Conservation (phyloP, 2,329 filamentous ascomycete species). For the Aureobasidium leucospermi region DNA sequence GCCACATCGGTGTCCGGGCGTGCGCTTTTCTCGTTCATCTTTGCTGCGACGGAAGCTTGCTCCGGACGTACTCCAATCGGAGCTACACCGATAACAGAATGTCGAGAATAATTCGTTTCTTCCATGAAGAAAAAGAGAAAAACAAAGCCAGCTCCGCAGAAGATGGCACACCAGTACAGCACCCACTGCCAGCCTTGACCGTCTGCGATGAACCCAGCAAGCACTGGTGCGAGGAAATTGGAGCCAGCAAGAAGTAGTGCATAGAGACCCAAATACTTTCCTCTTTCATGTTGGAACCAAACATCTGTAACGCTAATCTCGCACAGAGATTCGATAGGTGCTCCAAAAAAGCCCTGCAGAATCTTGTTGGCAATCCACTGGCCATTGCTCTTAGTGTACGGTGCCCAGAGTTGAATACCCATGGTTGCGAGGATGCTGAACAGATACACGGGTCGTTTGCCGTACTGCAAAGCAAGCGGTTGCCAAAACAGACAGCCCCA, state of each 20-base stretch:
- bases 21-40: not conserved
- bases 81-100: not conserved
- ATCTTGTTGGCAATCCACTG: constrained; percentile 43
- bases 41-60: not conserved
- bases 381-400: constrained; percentile 37
- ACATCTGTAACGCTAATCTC: constrained; percentile 26
- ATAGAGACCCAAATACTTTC: constrained; percentile 24
- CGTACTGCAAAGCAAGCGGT: constrained; percentile 46
- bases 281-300: constrained; percentile 26
- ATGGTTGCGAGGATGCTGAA: constrained; percentile 35
- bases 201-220: constrained; percentile 45
- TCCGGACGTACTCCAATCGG: not conserved
- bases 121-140: constrained; percentile 54
- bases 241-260: constrained; percentile 34
- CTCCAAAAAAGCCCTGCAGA: constrained; percentile 40
- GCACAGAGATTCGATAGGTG: constrained; percentile 43
- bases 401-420: constrained; percentile 37
- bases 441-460: constrained; percentile 44
- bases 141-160: constrained; percentile 42
- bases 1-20: not conserved
- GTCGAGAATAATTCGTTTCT: constrained; percentile 46
- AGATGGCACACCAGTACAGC: constrained; percentile 47
- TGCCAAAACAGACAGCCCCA: constrained; percentile 48
- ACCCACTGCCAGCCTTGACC: constrained; percentile 27
- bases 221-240: constrained; percentile 41